Percentiles rank a stretch among this genome's conserved stretches.
Evolutionary conservation across 73 alveolate species (phyloP).

Genomic region (Paramecium caudatum): DNA sequence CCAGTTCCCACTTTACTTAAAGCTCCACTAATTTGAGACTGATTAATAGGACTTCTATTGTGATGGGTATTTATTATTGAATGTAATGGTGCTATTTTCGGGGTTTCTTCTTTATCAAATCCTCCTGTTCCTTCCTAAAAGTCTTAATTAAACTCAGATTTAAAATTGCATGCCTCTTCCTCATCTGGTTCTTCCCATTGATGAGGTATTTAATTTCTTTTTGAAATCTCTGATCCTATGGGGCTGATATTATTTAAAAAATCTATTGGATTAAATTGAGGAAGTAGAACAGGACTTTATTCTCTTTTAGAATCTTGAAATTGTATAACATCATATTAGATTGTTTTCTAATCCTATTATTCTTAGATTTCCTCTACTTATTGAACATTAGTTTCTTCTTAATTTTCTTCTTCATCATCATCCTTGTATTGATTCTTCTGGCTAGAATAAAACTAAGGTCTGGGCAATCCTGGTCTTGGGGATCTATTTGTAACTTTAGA

Average conservation of each 20-base stretch:
- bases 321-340: no score
- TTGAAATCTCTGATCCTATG: not conserved
- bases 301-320: no score
- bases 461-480: slow-evolving; percentile 25
- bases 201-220: slow-evolving; percentile 59
- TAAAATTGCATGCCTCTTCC: slow-evolving; percentile 35
- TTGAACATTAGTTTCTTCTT: no score
- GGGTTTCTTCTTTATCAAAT: not conserved
- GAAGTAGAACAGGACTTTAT: not conserved
- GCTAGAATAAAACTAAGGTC: slow-evolving; percentile 37
- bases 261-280: slow-evolving; percentile 29
- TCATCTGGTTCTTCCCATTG: slow-evolving; percentile 35
- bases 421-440: not conserved
- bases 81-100: slow-evolving; percentile 13
- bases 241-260: slow-evolving; percentile 33
- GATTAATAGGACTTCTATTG: slow-evolving; percentile 11
- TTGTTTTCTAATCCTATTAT: no score
- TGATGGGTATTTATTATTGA: not conserved
- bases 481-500: slow-evolving; percentile 39
- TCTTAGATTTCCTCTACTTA: no score
- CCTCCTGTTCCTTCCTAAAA: slow-evolving; percentile 4
- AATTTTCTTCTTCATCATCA: not conserved
- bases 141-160: not conserved
- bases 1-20: slow-evolving; percentile 41
- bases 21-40: not conserved